Conservation (phyloP, 2,329 filamentous ascomycete species). For the Aspergillus sp. region DNA sequence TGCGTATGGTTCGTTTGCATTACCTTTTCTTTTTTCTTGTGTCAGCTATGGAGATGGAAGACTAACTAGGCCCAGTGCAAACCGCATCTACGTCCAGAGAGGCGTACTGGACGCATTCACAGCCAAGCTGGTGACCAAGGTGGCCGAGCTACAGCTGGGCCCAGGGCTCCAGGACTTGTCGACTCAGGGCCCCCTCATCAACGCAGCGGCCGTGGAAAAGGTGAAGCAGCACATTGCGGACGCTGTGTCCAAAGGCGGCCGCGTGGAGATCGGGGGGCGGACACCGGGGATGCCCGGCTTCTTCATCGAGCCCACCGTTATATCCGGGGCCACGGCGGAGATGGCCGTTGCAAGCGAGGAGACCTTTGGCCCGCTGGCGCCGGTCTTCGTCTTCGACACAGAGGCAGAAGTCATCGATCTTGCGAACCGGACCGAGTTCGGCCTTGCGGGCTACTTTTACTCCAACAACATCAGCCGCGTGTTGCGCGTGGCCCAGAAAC, state of each 20-base stretch:
- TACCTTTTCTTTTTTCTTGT: neutral
- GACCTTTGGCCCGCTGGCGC: conserved; percentile 13
- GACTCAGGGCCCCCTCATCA: conserved; percentile 9
- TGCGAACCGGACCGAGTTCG: conserved; percentile 6
- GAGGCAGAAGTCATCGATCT: conserved; percentile 8
- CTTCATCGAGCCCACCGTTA: conserved; percentile 14
- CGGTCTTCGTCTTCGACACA: conserved; percentile 7
- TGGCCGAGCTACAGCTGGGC: conserved; percentile 7
- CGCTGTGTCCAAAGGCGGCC: conserved; percentile 58
- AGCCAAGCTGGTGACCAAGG: neutral
- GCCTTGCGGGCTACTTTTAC: conserved; percentile 13
- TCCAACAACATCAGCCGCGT: conserved; percentile 2
- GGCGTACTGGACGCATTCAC: conserved; percentile 7
- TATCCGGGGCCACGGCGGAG: conserved; percentile 8
- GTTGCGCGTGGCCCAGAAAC: conserved; percentile 1
- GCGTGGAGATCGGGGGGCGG: neutral
- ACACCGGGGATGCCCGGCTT: conserved; percentile 45
- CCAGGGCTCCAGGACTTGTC: conserved; percentile 1
- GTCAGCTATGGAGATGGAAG: neutral
- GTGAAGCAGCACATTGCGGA: conserved; percentile 60
- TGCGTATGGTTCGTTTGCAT: conserved; percentile 4
- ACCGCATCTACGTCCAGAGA: conserved; percentile 11
- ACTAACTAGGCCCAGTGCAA: neutral
- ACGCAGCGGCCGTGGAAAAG: conserved; percentile 45
- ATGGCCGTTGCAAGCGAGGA: conserved; percentile 14